Evolutionary conservation across 306 rosid species (phyloP).

Genomic region (Carpinus fangiana): DNA sequence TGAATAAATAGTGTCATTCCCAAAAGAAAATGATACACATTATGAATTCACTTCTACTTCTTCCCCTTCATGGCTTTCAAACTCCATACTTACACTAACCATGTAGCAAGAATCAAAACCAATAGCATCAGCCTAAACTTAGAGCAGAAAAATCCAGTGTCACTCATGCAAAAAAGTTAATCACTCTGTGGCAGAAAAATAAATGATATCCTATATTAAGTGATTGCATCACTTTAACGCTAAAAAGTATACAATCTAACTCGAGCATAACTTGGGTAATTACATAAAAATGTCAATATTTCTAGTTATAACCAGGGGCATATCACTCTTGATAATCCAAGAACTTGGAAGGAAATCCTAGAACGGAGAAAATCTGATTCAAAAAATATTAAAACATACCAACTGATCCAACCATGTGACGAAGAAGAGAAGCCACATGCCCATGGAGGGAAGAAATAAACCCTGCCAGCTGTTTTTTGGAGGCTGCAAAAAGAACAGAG

Average conservation of each 20-base stretch:
- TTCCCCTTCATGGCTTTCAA: background rate
- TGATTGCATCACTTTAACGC: background rate
- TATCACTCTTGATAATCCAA: background rate
- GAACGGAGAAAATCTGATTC: slow-evolving; percentile 9
- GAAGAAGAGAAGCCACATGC: slow-evolving; percentile 89
- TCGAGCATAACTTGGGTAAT: background rate
- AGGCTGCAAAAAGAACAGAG: slow-evolving; percentile 53
- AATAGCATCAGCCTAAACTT: background rate
- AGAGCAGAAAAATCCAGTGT: background rate
- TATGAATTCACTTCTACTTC: background rate
- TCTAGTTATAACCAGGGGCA: background rate
- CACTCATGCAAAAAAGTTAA: background rate
- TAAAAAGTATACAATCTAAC: background rate
- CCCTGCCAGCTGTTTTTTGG: slow-evolving; percentile 73
- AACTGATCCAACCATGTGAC: slow-evolving; percentile 91
- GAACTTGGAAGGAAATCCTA: background rate
- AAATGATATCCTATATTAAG: background rate
- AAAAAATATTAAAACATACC: slow-evolving; percentile 49
- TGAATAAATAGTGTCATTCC: slow-evolving; percentile 14
- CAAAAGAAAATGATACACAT: background rate
- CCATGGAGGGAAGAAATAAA: slow-evolving; percentile 80
- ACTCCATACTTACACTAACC: background rate
- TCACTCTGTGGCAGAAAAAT: background rate
- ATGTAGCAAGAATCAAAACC: background rate
- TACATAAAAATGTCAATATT: background rate